These are phyloP conservation scores for Diutina catenulata DNA, from an alignment of 1,139 yeast genomes.

Conservation along the genomic window DNA sequence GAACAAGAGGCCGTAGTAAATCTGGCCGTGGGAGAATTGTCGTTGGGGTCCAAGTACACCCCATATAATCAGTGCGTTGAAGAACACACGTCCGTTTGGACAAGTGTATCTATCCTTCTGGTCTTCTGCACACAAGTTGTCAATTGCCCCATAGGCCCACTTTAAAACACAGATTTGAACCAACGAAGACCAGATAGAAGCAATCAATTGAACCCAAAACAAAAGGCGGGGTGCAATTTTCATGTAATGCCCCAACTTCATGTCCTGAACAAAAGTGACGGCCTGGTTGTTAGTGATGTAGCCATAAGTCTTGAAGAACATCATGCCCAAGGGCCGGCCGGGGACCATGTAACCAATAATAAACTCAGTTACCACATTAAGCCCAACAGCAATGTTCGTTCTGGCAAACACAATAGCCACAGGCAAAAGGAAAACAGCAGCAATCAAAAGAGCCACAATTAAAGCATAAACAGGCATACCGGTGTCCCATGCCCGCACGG, in stretches of 20 bases:
- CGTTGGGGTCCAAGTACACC: conserved; percentile 52
- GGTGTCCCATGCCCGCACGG: conserved; percentile 22
- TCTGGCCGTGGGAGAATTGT: conserved; percentile 20
- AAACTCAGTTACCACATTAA: conserved; percentile 34
- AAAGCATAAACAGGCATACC: conserved; percentile 30
- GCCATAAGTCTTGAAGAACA: conserved; percentile 35
- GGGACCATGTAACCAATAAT: conserved; percentile 36
- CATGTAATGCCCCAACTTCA: conserved; percentile 46
- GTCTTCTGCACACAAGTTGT: conserved; percentile 32
- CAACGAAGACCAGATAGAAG: conserved; percentile 33
- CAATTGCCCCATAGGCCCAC: conserved; percentile 29
- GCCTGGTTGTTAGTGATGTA: conserved; percentile 46
- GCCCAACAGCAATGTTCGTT: conserved; percentile 34
- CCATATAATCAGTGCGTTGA: conserved; percentile 51
- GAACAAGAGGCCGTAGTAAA: conserved; percentile 31
- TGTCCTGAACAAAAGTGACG: conserved; percentile 39
- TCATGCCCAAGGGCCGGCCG: conserved; percentile 36
- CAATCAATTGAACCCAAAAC: conserved; percentile 34
- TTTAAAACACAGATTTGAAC: conserved; percentile 35
- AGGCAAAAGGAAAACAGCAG: conserved; percentile 28
- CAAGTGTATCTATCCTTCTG: conserved; percentile 29
- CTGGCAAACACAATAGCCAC: conserved; percentile 31
- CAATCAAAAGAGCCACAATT: conserved; percentile 28
- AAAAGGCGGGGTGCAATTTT: conserved; percentile 35
- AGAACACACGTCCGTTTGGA: conserved; percentile 36